These are phyloP conservation scores for Botrytis sinoallii DNA, from an alignment of 2,329 filamentous ascomycete species.

Conservation along the genomic window DNA sequence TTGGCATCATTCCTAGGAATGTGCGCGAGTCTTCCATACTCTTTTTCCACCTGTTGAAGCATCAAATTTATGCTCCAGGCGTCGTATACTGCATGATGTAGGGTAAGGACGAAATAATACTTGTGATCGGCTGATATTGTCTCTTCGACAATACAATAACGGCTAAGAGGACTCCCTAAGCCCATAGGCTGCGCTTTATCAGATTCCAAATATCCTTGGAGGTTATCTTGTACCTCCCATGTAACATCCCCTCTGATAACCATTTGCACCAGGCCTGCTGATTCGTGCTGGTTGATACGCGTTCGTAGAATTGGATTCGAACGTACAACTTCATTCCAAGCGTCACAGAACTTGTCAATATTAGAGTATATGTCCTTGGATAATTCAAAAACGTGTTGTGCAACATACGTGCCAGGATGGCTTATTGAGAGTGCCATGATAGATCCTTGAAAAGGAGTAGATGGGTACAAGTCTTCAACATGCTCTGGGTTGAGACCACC, in stretches of 20 bases:
- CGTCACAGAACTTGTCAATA: conserved; percentile 23
- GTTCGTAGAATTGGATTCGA: conserved; percentile 22
- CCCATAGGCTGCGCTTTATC: conserved; percentile 8
- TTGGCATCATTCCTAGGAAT: conserved; percentile 27
- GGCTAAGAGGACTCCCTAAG: background rate
- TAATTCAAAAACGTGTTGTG: conserved; percentile 29
- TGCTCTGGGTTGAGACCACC: background rate
- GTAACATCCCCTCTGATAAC: conserved; percentile 20
- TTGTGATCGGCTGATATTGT: conserved; percentile 21
- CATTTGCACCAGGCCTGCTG: conserved; percentile 26
- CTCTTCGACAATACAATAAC: conserved; percentile 10
- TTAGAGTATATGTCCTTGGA: conserved; percentile 23
- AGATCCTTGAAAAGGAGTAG: conserved; percentile 40
- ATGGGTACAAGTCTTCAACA: conserved; percentile 41
- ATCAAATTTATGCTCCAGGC: conserved; percentile 48
- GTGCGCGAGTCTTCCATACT: conserved; percentile 23
- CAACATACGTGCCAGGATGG: conserved; percentile 38
- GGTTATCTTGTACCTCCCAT: conserved; percentile 23
- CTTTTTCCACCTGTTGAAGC: conserved; percentile 34
- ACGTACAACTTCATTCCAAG: conserved; percentile 22
- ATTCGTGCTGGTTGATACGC: conserved; percentile 33
- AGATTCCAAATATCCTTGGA: conserved; percentile 23
- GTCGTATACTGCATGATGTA: conserved; percentile 57
- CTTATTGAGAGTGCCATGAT: conserved; percentile 39
- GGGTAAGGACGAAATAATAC: conserved; percentile 48